phyloP scores from a whole-genome alignment of 768 basidiomycete genomes.

The Collybiopsis luxurians region DNA sequence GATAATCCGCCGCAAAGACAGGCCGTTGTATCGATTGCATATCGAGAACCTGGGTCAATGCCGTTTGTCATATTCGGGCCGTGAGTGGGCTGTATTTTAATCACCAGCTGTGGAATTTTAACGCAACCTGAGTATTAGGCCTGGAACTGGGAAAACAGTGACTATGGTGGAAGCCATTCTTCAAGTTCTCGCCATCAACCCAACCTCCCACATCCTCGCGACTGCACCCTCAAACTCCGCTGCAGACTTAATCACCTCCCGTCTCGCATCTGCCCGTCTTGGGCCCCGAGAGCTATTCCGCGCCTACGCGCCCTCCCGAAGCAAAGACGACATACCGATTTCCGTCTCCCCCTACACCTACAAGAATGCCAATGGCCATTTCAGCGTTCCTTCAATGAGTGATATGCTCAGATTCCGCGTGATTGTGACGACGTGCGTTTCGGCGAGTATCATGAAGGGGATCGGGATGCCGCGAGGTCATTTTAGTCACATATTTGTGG shows the following conservation, averaged over 20 bases:
- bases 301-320: slow-evolving; percentile 51
- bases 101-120: too few species aligned
- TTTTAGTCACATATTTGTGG: slow-evolving; percentile 66
- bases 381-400: slow-evolving; percentile 37
- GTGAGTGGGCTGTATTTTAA: slow-evolving; percentile 32
- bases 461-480: slow-evolving; percentile 60
- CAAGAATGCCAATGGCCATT: slow-evolving; percentile 30
- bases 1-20: slow-evolving; percentile 45
- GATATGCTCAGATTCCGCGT: slow-evolving; percentile 44
- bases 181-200: slow-evolving; percentile 41
- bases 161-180: slow-evolving; percentile 59
- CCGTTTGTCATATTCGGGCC: slow-evolving; percentile 66
- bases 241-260: slow-evolving; percentile 53
- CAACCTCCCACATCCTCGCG: slow-evolving; percentile 45
- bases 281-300: slow-evolving; percentile 44
- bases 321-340: slow-evolving; percentile 42
- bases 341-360: slow-evolving; percentile 36
- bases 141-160: slow-evolving; percentile 68
- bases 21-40: slow-evolving; percentile 46
- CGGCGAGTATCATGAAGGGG: slow-evolving; percentile 52
- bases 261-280: slow-evolving; percentile 30
- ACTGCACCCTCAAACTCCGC: slow-evolving; percentile 69
- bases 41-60: slow-evolving; percentile 39
- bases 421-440: slow-evolving; percentile 64
- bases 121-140: too few species aligned